Evolutionary conservation across 306 rosid species (phyloP), one percentile per base, ranked within the genome.

Genomic region (Oemleria cerasiformis): DNA sequence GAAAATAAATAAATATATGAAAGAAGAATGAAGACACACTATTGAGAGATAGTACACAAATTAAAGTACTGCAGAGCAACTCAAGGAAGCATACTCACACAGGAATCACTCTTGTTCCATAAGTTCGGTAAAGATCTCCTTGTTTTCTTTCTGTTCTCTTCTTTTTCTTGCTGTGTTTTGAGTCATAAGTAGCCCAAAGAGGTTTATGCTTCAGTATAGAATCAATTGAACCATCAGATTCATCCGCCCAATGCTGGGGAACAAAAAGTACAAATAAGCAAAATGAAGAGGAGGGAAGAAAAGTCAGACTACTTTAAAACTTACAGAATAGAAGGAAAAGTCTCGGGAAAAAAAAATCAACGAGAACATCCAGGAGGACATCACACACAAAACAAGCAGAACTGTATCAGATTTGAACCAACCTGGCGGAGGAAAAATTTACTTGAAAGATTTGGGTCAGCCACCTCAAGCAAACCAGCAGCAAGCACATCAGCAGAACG

Each of bases 401-500:
- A 51, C 51, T 30, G 47, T 50, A 60, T 42, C 47, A 58, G 25
- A 44, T 63, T 57, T 7, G 15, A 36, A 76, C 83, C 43, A 55
- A 86, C 90, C 90, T 86, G 97, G 65, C 96, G 90, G 73, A 91
- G 85, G 76, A 87, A 94, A 85, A 82, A 91, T 88, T 85, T 89
- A 78, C 81, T 87, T 51, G 99, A 94, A 84, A 94, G 90, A 73
- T 96, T 86, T 74, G 97, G 96, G 74, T 94, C 95, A 71, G 99
- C 91, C 84, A 91, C 78, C 84, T 94, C 99, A 87, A 94, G 99
- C 86, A 94, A 91, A 74, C 99, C 99, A 68, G 97, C 95, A 82
- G 99, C 94, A 74, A 94, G 97, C 69, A 94, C 88, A 75, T 94
- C 99, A 30, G 95, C 90, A 65, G 99, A 89, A 65, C 84, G 96